Evolutionary conservation across 768 basidiomycete species (phyloP).

Genomic region (Mycena vulgaris): DNA sequence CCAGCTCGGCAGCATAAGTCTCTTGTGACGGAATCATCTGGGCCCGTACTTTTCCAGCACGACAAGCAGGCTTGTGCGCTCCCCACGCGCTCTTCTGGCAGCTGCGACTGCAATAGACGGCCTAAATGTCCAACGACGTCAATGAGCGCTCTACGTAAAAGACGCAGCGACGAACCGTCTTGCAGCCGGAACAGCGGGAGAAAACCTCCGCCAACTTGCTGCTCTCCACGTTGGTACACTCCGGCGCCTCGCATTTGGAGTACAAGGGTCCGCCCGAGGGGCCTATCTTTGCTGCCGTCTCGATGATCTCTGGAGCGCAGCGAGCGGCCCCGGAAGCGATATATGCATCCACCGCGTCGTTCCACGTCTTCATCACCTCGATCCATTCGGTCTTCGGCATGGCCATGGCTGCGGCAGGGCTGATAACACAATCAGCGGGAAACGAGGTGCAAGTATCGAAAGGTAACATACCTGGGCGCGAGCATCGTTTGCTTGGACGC

Average conservation of each 20-base stretch:
- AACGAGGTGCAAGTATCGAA: no score
- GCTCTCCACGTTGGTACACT: neutral
- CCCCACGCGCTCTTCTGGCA: slow-evolving; percentile 15
- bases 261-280: neutral
- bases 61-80: slow-evolving; percentile 13
- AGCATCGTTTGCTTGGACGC: slow-evolving; percentile 4
- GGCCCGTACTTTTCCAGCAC: neutral
- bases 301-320: slow-evolving; percentile 1
- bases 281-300: slow-evolving; percentile 2
- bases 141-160: no score
- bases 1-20: neutral
- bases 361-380: neutral
- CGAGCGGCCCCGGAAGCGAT: slow-evolving; percentile 2
- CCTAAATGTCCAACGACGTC: no score
- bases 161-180: neutral
- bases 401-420: neutral
- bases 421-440: no score
- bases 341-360: slow-evolving; percentile 1
- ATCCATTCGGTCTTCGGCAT: neutral
- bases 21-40: slow-evolving; percentile 8
- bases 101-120: slow-evolving; percentile 7
- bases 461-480: neutral
- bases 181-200: slow-evolving; percentile 5
- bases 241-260: slow-evolving; percentile 5
- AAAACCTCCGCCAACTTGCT: neutral